Conservation (phyloP, 306 rosid species). For the Lathyrus sativus region DNA sequence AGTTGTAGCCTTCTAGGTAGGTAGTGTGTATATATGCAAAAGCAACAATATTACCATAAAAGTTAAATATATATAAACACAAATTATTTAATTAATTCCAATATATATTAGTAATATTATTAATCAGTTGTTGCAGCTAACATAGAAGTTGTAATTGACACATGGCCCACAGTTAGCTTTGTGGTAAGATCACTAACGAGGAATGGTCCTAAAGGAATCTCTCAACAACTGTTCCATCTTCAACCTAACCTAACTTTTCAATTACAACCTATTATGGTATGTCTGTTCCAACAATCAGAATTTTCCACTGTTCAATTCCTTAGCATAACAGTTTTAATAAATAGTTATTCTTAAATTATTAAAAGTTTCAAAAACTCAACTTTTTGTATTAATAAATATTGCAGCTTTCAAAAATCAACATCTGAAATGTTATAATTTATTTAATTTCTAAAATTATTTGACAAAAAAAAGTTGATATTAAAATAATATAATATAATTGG, state of each 20-base stretch:
- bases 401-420: too few species aligned
- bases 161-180: constrained; percentile 41
- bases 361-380: too few species aligned
- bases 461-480: too few species aligned
- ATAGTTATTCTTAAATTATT: too few species aligned
- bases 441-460: too few species aligned
- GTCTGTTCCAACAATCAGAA: constrained; percentile 40
- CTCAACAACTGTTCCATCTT: constrained; percentile 37
- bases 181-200: constrained; percentile 16
- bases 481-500: too few species aligned
- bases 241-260: constrained; percentile 35
- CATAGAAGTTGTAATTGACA: constrained; percentile 26
- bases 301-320: constrained; percentile 45
- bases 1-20: not conserved
- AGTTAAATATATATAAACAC: not conserved
- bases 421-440: too few species aligned
- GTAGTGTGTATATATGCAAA: constrained; percentile 1
- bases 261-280: constrained; percentile 37
- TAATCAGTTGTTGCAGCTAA: constrained; percentile 27
- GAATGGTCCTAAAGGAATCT: constrained; percentile 34
- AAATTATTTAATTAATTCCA: not conserved
- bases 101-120: not conserved
- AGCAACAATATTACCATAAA: constrained; percentile 1
- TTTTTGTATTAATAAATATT: too few species aligned
- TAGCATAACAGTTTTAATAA: constrained; percentile 4